Evolutionary conservation across 2,329 filamentous ascomycete genomes (phyloP).

Genomic region (Trichoderma koningii): DNA sequence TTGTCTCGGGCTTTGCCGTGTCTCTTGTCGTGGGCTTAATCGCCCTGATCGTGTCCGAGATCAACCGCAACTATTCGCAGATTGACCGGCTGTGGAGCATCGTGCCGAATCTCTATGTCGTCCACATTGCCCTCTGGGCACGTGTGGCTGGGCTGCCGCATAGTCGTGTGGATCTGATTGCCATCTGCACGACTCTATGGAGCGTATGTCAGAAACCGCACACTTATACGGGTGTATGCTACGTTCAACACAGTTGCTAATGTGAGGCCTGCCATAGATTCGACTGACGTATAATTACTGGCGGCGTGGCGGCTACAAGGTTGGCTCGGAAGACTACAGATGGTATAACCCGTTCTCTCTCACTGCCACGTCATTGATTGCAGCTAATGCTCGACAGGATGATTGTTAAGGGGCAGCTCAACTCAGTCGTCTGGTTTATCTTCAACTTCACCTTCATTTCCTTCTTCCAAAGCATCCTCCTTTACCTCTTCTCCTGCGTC

Average conservation of each 20-base stretch:
- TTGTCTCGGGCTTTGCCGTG: slow-evolving; percentile 72
- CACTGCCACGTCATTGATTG: neutral
- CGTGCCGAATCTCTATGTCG: slow-evolving; percentile 81
- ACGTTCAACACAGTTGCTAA: neutral
- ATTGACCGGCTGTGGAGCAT: slow-evolving; percentile 92
- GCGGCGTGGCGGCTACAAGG: slow-evolving; percentile 86
- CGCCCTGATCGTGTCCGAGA: slow-evolving; percentile 75
- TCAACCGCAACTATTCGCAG: slow-evolving; percentile 96
- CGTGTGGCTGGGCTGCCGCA: slow-evolving; percentile 71
- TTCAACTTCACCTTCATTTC: slow-evolving; percentile 92
- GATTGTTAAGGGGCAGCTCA: slow-evolving; percentile 68
- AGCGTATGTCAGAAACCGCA: slow-evolving; percentile 59
- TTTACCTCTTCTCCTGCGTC: slow-evolving; percentile 71
- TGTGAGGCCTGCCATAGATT: slow-evolving; percentile 48
- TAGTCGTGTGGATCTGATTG: slow-evolving; percentile 69
- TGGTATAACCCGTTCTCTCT: slow-evolving; percentile 53
- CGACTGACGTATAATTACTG: slow-evolving; percentile 96
- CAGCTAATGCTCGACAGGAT: slow-evolving; percentile 50
- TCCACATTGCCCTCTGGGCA: slow-evolving; percentile 83
- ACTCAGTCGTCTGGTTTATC: slow-evolving; percentile 69
- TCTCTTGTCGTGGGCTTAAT: slow-evolving; percentile 70
- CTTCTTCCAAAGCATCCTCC: slow-evolving; percentile 76
- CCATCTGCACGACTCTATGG: slow-evolving; percentile 74
- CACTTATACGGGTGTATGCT: neutral
- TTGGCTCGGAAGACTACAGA: slow-evolving; percentile 93